Percentiles rank a stretch among this genome's conserved stretches.
These are phyloP conservation scores for Aspergillus niger DNA, from an alignment of 2,329 filamentous ascomycete species.

Conservation along the genomic window DNA sequence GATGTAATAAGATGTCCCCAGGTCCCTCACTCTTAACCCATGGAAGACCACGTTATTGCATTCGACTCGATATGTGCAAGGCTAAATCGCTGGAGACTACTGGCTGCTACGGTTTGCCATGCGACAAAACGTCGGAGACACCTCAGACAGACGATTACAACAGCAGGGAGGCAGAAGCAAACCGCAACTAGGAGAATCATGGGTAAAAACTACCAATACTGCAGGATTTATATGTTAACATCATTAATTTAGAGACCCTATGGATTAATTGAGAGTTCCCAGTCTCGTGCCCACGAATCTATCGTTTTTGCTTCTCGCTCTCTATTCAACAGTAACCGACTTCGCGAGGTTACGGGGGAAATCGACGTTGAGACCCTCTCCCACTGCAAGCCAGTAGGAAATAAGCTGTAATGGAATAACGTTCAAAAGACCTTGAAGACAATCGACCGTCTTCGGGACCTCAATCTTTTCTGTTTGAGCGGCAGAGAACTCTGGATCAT, in stretches of 20 bases:
- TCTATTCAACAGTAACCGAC: conserved; percentile 96
- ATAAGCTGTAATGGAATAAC: conserved; percentile 97
- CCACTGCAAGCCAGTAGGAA: conserved; percentile 97
- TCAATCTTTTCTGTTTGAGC: conserved; percentile 95
- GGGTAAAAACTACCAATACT: neutral
- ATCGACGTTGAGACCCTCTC: conserved; percentile 94
- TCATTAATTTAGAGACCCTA: conserved; percentile 9
- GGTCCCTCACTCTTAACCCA: no score
- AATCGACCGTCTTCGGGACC: conserved; percentile 93
- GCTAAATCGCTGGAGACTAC: no score
- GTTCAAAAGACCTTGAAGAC: conserved; percentile 94
- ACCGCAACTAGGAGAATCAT: no score
- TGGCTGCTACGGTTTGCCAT: neutral
- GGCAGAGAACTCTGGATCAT: conserved; percentile 83
- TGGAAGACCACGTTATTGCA: no score
- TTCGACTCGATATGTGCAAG: no score
- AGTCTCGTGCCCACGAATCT: conserved; percentile 10
- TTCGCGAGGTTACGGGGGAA: conserved; percentile 99
- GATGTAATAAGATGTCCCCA: neutral
- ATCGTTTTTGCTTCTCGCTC: neutral
- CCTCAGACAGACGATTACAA: neutral
- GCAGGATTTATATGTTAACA: conserved; percentile 8
- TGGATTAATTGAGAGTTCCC: neutral
- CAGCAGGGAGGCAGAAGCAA: neutral
- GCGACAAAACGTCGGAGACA: neutral